Percentiles rank a stretch among this genome's conserved stretches.
Conservation (phyloP, 2,329 filamentous ascomycete genomes). For the Colletotrichum truncatum region DNA sequence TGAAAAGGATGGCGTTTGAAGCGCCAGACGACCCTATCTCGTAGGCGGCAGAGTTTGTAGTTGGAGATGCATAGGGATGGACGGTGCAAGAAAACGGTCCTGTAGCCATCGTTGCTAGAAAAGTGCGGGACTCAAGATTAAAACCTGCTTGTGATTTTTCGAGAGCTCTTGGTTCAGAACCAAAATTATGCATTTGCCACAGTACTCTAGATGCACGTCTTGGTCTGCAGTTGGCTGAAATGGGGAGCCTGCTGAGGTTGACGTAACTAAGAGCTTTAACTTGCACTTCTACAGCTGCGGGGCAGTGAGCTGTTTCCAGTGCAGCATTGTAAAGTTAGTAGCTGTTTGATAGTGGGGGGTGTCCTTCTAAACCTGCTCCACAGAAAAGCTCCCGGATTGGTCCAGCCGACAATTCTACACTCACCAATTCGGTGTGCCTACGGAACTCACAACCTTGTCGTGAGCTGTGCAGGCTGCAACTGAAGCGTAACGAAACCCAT, state of each 20-base stretch:
- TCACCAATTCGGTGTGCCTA: too few species aligned
- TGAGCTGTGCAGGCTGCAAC: not conserved
- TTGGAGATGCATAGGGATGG: slow-evolving; percentile 55
- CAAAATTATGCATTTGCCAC: too few species aligned
- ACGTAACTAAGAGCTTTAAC: not conserved
- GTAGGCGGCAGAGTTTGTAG: slow-evolving; percentile 53
- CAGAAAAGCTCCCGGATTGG: slow-evolving; percentile 9
- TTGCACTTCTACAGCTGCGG: too few species aligned
- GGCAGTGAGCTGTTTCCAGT: not conserved
- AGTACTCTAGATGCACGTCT: not conserved
- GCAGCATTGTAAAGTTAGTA: not conserved
- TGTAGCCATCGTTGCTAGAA: not conserved
- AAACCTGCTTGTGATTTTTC: too few species aligned
- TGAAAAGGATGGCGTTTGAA: slow-evolving; percentile 71
- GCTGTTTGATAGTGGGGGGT: not conserved
- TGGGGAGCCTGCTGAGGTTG: not conserved
- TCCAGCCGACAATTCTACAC: too few species aligned
- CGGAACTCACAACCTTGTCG: too few species aligned
- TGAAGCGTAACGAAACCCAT: not conserved
- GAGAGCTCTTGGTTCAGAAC: not conserved
- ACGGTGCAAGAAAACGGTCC: slow-evolving; percentile 45
- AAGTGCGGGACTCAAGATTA: too few species aligned
- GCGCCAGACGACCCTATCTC: slow-evolving; percentile 52
- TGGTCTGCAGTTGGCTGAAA: not conserved
- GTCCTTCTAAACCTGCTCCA: not conserved